Percentiles rank a stretch among this genome's conserved stretches.
These are phyloP conservation scores for Chrysosporium queenslandicum DNA, from an alignment of 2,329 filamentous ascomycete species.

Conservation along the genomic window DNA sequence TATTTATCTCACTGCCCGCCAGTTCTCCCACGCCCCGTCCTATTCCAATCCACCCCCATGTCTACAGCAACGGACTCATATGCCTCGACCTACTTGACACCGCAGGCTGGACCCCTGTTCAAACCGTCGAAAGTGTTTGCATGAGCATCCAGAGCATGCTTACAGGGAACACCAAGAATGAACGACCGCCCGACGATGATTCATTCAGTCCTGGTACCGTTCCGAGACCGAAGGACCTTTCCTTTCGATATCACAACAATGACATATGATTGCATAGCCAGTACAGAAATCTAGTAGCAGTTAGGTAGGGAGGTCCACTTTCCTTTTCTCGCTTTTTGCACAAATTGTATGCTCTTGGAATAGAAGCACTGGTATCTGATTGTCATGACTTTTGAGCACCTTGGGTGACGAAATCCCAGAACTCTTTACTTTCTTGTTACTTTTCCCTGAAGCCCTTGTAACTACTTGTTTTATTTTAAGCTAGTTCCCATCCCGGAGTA, in stretches of 20 bases:
- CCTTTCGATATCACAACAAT: conserved; percentile 89
- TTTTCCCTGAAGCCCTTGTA: background rate
- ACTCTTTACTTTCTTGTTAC: background rate
- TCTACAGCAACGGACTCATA: conserved; percentile 98
- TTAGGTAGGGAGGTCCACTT: too few species aligned
- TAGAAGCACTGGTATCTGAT: background rate
- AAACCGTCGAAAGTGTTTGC: conserved; percentile 93
- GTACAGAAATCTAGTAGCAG: too few species aligned
- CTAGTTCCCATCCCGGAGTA: background rate
- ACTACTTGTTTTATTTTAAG: background rate
- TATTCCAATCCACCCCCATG: conserved; percentile 92
- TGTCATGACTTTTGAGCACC: background rate
- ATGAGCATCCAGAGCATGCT: conserved; percentile 98
- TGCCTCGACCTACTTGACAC: conserved; percentile 84
- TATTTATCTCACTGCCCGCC: conserved; percentile 57
- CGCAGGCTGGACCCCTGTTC: conserved; percentile 90
- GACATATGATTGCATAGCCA: conserved; percentile 45
- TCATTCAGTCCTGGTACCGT: conserved; percentile 77
- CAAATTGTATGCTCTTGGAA: background rate
- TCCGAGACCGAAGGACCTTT: conserved; percentile 73
- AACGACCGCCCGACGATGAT: conserved; percentile 79
- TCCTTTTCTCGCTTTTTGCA: too few species aligned
- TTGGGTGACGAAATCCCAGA: background rate
- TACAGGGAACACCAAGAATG: conserved; percentile 84
- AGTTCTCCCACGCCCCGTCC: conserved; percentile 37